Percentiles rank a stretch among this genome's conserved stretches.
Evolutionary conservation across 257 asterid genomes (phyloP).

Genomic region (Sherardia arvensis): DNA sequence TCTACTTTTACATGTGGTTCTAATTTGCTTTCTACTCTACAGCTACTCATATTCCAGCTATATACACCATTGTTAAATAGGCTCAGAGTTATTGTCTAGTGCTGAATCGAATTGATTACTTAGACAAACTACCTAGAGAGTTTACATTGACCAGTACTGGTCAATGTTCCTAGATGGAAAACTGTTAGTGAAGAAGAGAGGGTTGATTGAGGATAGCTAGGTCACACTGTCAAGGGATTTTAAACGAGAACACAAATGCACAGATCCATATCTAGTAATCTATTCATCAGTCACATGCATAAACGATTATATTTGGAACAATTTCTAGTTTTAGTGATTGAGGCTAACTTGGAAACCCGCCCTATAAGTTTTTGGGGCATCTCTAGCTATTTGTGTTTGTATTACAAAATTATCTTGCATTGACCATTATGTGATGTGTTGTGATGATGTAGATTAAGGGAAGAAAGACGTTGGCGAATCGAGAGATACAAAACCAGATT

Average conservation of each 20-base stretch:
- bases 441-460: constrained; percentile 60
- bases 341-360: not conserved
- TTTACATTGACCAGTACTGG: not conserved
- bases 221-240: not conserved
- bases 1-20: not conserved
- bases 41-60: too few relatives aligned
- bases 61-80: too few relatives aligned
- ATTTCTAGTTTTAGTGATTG: not conserved
- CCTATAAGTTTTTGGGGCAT: not conserved
- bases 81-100: not conserved
- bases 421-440: constrained; percentile 11
- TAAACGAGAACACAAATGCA: not conserved
- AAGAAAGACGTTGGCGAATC: constrained; percentile 64
- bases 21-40: too few relatives aligned
- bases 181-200: not conserved
- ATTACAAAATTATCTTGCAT: not conserved
- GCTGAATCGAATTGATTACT: not conserved
- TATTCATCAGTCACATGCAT: not conserved
- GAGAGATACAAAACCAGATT: constrained; percentile 74
- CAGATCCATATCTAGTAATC: not conserved
- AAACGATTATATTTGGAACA: not conserved
- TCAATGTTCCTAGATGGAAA: not conserved
- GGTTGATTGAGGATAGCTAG: not conserved
- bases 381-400: not conserved
- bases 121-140: not conserved